Evolutionary conservation across 352 stramenopile genomes (phyloP), one percentile per base, ranked within the genome.

Genomic region (Thalassiosira hispida): DNA sequence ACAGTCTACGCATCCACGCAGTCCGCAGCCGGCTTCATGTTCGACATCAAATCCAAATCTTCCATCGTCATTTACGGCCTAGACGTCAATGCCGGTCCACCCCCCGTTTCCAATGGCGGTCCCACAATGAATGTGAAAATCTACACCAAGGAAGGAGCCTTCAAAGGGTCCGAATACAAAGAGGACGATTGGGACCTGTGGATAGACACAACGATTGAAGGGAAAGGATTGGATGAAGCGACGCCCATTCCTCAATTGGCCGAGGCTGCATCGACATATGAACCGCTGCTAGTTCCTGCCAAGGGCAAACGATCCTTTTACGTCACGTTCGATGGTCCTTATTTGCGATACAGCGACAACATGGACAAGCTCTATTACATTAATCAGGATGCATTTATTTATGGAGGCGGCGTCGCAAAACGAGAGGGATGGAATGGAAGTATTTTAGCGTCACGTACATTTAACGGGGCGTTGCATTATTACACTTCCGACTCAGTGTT

Each of bases 261-360:
- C 12, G 14, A 3, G 31, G 4, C 55, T 64, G 0, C n/a, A 33
- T 9, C 31, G 46, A 14, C 11, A 11, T 8, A n/a, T 0, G 23
- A 11, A 3, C 7, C 20, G 18, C 9, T n/a, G n/a, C 0, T 51
- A 9, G 31, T 38, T 38, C 31, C 31, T 9, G 8, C 3, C 8
- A 38, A 38, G 31, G 31, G 31, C 25, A 68, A 27, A 55, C 52
- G 42, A 9, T 29, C 59, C 0, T 82, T 77, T 65, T 82, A 82
- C 56, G 52, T 82, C 1, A 76, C 57, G 0, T 51, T 40, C 18
- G 27, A 56, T 20, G 60, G 63, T 16, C 62, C 73, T 0, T 68
- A 73, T 20, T n/a, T 82, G 2, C 63, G 63, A 20, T 53, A 35
- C 29, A 69, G 1, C 12, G n/a, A 2, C 27, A 46, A 62, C 0